phyloP scores from a whole-genome alignment of 192 early-diverging fungal genomes.

The Dissophora globulifera region DNA sequence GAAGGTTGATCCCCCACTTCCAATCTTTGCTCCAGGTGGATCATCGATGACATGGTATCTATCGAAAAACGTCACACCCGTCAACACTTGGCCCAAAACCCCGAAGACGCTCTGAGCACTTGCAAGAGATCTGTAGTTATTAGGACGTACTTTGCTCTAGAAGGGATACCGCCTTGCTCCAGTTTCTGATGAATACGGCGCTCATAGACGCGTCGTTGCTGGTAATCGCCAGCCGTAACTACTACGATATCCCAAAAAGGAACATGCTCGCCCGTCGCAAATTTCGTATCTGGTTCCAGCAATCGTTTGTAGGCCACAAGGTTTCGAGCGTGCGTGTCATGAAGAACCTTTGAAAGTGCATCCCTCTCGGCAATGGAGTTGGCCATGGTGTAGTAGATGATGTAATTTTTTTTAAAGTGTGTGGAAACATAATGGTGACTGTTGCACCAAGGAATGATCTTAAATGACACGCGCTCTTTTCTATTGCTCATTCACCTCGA shows the following conservation, averaged over 20 bases:
- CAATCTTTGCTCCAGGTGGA: conserved; percentile 51
- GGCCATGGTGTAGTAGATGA: no score
- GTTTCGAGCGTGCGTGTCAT: conserved; percentile 18
- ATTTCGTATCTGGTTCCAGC: background rate
- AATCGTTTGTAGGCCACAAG: conserved; percentile 20
- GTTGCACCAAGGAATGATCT: no score
- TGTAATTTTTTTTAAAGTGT: no score
- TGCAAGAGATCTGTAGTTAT: background rate
- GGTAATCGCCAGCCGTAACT: conserved; percentile 47
- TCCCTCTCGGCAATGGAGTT: no score
- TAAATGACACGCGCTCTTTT: no score
- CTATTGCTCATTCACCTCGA: background rate
- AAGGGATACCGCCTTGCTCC: conserved; percentile 17
- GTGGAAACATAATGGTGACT: no score
- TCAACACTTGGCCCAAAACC: background rate
- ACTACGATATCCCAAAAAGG: conserved; percentile 56
- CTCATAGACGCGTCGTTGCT: conserved; percentile 42
- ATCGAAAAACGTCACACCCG: background rate
- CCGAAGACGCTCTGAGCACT: no score
- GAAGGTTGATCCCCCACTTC: conserved; percentile 54
- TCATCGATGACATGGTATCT: conserved; percentile 57
- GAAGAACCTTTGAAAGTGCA: conserved; percentile 34
- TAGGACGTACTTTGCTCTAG: conserved; percentile 15
- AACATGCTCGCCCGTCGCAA: background rate
- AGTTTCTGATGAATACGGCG: conserved; percentile 10